Evolutionary conservation across 805 yeast genomes (phyloP).

Genomic region (Candida wancherniae): DNA sequence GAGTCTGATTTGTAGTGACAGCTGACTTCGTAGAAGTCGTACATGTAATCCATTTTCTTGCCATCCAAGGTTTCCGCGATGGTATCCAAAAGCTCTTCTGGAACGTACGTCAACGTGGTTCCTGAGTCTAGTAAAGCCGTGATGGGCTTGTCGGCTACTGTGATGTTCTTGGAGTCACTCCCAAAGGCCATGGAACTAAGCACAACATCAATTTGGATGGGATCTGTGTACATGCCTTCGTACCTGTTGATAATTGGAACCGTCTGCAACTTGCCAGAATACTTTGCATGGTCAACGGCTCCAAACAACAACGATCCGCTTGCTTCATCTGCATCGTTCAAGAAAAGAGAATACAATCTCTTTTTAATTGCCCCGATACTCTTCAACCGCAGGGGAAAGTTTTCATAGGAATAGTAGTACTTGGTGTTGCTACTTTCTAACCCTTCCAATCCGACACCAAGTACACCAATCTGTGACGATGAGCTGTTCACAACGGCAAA

Average conservation of each 20-base stretch:
- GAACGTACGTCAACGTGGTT: slow-evolving; percentile 47
- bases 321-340: slow-evolving; percentile 35
- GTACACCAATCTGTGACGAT: slow-evolving; percentile 61
- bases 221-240: slow-evolving; percentile 12
- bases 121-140: slow-evolving; percentile 46
- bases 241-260: slow-evolving; percentile 40
- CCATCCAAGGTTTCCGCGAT: slow-evolving; percentile 9
- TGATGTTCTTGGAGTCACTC: slow-evolving; percentile 6
- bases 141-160: slow-evolving; percentile 1
- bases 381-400: slow-evolving; percentile 60
- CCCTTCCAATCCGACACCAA: slow-evolving; percentile 67
- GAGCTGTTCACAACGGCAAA: slow-evolving; percentile 71
- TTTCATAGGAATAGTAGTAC: slow-evolving; percentile 45
- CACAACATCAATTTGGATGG: slow-evolving; percentile 47
- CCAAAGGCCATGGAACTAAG: slow-evolving; percentile 32
- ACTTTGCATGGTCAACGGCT: slow-evolving; percentile 40
- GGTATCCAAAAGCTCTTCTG: slow-evolving; percentile 22
- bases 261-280: slow-evolving; percentile 23
- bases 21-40: slow-evolving; percentile 4
- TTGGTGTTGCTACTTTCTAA: slow-evolving; percentile 52
- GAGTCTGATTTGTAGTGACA: slow-evolving; percentile 5
- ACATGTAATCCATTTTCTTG: too few species aligned
- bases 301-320: slow-evolving; percentile 37
- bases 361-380: slow-evolving; percentile 51
- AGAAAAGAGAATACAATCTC: slow-evolving; percentile 57